Evolutionary conservation across 176 grass and related monocot species (phyloP), one percentile per base, ranked within the genome.

Genomic region (Raddia distichophylla): DNA sequence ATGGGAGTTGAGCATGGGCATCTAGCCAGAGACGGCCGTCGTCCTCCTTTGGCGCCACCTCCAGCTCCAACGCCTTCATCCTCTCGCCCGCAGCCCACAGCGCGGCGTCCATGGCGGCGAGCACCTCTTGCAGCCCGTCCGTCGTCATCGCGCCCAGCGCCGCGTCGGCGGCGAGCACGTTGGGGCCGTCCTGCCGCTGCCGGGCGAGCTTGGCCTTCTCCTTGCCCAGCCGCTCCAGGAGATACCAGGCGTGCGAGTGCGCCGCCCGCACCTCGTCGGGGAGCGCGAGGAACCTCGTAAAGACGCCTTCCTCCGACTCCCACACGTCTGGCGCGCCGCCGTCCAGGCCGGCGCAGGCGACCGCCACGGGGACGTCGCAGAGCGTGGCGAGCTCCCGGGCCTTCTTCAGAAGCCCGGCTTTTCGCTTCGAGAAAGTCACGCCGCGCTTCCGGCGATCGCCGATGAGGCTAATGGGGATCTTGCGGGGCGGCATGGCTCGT

Each of bases 231-330:
- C 76, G 15, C 0, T 0, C 56, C 12, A 10, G 14, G 63, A 69
- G 34, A 77, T 81, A 76, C 54, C 0, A 2, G 15, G 17, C 6
- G 71, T 64, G 71, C 71, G 77, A 80, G 87, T 81, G 87, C 47
- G 2, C 13, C 8, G 27, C 53, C 56, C 82, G 55, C 77, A 18
- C 35, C 56, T 13, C 71, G 55, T 17, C 22, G 35, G 77, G 82
- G 17, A 85, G 64, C 45, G 34, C 49, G 55, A 47, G 82, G 82
- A 85, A 85, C 71, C 47, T 70, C 10, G 61, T 70, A 82, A 89
- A 17, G 53, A 85, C 71, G 17, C 76, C 77, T 7, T 44, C 32
- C 50, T 20, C 6, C 37, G 77, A 49, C 77, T 19, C 55, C 82
- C 64, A 47, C 87, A 61, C 75, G 0, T 7, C 34, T 8, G 48